Evolutionary conservation across 768 basidiomycete genomes (phyloP), one percentile per base, ranked within the genome.

Genomic region (Exsudoporus frostii): DNA sequence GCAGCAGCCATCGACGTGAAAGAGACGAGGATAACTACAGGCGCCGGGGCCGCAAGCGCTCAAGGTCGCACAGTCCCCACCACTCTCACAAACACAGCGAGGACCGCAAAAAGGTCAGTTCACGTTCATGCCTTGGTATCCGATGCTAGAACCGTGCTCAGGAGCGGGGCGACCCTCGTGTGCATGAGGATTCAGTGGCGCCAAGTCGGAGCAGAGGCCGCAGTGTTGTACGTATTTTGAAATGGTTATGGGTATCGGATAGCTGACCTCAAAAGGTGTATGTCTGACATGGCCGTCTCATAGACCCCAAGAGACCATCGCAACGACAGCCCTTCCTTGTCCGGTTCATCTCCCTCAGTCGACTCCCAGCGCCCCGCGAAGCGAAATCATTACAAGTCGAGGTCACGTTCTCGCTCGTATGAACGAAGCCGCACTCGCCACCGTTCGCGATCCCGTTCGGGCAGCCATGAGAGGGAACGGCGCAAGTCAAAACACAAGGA

Each of bases 381-480:
- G 30, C 63, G 58, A 15, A 50, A 39, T 33, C 56, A 56, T 17
- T 53, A 55, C 19, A 53, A 33, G 27, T 67, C 65, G n/a, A 60
- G 47, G 47, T 65, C 65, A 9, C 49, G 50, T 5, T 65, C 66
- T 37, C 61, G 30, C 13, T 67, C 64, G 13, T 8, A 52, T 19
- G 65, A 64, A 19, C 57, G 55, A 10, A 54, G 47, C 5, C 49
- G 19, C 25, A 30, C 45, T 36, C 60, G 54, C 30, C 55, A 42
- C 7, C 60, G 53, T 34, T 66, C 70, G 6, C 54, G 45, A 10
- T 71, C 70, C 9, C 64, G 54, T 14, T 74, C 74, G 5, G 60
- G 48, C 22, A 71, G 67, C 37, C 56, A 51, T 38, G 64, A 68
- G 20, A 60, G 52, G 43, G 60, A 65, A 44, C 56, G 60, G 52